These are phyloP conservation scores for Leccinum subtestaceum DNA, from an alignment of 768 basidiomycete species.

Conservation along the genomic window DNA sequence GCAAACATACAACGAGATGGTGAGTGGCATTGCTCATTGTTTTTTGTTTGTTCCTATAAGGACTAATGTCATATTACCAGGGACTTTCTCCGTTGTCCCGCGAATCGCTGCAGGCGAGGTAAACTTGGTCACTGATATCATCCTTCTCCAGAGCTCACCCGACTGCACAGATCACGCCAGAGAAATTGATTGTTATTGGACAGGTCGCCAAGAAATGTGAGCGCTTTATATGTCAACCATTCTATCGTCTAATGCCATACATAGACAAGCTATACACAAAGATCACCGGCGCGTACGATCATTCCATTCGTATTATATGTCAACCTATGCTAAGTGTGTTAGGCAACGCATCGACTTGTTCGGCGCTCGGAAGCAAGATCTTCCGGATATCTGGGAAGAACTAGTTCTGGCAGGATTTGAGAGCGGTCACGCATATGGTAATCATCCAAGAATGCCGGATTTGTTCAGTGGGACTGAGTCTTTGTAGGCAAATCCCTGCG, in stretches of 20 bases:
- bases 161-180: conserved; percentile 48
- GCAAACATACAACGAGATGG: conserved; percentile 74
- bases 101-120: conserved; percentile 69
- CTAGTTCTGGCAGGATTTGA: conserved; percentile 66
- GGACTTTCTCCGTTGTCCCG: conserved; percentile 70
- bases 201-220: conserved; percentile 63
- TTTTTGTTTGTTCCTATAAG: background rate
- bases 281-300: conserved; percentile 42
- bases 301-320: background rate
- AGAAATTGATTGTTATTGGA: conserved; percentile 61
- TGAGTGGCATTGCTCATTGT: conserved; percentile 1
- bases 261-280: conserved; percentile 60
- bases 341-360: conserved; percentile 70
- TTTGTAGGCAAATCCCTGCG: conserved; percentile 46
- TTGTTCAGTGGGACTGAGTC: background rate
- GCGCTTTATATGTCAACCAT: background rate
- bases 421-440: conserved; percentile 74
- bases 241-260: background rate
- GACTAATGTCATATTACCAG: conserved; percentile 17
- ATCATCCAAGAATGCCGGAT: conserved; percentile 14
- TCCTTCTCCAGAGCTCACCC: background rate
- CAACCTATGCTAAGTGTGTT: background rate
- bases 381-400: conserved; percentile 67
- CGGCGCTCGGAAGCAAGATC: conserved; percentile 65
- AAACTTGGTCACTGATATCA: background rate